Evolutionary conservation across 2,329 filamentous ascomycete genomes (phyloP).

Genomic region (Hymenoscyphus linearis): DNA sequence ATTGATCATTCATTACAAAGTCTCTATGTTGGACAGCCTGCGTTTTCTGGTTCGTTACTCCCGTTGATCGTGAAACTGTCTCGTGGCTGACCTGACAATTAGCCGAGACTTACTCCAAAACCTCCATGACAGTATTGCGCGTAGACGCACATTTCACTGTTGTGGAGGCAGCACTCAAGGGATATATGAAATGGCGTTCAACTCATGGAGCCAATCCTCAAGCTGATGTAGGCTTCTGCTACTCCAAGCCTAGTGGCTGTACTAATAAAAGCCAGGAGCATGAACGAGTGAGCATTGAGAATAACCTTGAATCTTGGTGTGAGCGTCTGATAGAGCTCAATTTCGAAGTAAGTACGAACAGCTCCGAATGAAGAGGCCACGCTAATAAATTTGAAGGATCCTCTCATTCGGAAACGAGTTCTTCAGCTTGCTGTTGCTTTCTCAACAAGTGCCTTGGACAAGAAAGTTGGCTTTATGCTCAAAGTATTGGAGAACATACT

Average conservation of each 20-base stretch:
- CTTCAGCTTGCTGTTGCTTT: constrained; percentile 80
- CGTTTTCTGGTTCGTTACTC: constrained; percentile 55
- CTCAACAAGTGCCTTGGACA: constrained; percentile 73
- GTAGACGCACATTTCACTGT: constrained; percentile 88
- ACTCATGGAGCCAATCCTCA: constrained; percentile 46
- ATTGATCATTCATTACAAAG: constrained; percentile 70
- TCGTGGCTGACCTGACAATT: constrained; percentile 24
- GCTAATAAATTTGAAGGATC: constrained; percentile 49
- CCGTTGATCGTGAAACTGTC: constrained; percentile 3
- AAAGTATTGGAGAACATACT: constrained; percentile 89
- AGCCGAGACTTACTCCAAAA: constrained; percentile 59
- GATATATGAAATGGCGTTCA: constrained; percentile 73
- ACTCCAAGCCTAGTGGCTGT: constrained; percentile 12
- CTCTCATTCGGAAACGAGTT: constrained; percentile 74
- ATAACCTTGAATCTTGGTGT: constrained; percentile 67
- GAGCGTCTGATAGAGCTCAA: constrained; percentile 62
- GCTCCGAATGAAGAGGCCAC: background rate
- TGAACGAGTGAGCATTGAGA: constrained; percentile 53
- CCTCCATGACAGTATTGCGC: constrained; percentile 65
- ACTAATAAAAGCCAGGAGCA: constrained; percentile 34
- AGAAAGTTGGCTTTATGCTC: constrained; percentile 74
- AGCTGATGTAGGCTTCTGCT: constrained; percentile 30
- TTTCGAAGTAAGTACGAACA: constrained; percentile 47
- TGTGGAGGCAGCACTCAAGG: constrained; percentile 82
- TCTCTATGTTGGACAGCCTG: constrained; percentile 65